Base-by-base conservation (phyloP, 2,329 filamentous ascomycete species). In the Aspergillus sp. region DNA sequence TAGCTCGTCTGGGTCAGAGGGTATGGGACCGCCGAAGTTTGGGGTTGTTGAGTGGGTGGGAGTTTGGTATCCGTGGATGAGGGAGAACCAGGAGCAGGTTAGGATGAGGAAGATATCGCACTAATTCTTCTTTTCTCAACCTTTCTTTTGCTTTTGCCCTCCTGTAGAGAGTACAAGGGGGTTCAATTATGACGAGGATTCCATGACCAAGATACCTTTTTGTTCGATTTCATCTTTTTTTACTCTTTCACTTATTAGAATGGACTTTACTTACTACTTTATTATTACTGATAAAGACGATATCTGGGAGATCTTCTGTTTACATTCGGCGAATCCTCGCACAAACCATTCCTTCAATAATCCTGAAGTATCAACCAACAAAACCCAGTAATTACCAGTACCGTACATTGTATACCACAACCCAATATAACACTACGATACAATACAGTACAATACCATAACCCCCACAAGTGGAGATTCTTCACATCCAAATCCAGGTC, bases 1-100 rank as follows among this genome's bases (percentile, higher is more conserved):
- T 30, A 7, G 5, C 15, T 12, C 37, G 19, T 60, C 15, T 43
- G 44, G 19, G 59, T 43, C 23, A 22, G 49, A 48, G 4, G 48
- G 25, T 10, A 4, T 20, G 19, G 53, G 49, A 10, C 55, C 63
- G 33, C 68, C 66, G 13, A 60, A 60, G 46, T 73, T 68, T 52
- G 70, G 70, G 1, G 69, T 73, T 30, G 55, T 70, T 20, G 62
- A 68, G 43, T 69, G 65, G 60, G 67, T 63, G 13, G 60, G 62
- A 38, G 56, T 67, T 17, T 67, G 70, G 60, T 74, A 68, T 60
- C 65, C 67, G 19, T 73, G 70, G 70, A 73, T 73, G 70, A 61
- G 60, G 9, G 63, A 66, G 53, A 54, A 50, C 46, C 60, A 52
- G 43, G 62, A 62, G 20, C 49, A 60, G 33, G 60, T 59, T 4